Evolutionary conservation across 129 eudicot genomes (phyloP).

Genomic region (Tanacetum coccineum): DNA sequence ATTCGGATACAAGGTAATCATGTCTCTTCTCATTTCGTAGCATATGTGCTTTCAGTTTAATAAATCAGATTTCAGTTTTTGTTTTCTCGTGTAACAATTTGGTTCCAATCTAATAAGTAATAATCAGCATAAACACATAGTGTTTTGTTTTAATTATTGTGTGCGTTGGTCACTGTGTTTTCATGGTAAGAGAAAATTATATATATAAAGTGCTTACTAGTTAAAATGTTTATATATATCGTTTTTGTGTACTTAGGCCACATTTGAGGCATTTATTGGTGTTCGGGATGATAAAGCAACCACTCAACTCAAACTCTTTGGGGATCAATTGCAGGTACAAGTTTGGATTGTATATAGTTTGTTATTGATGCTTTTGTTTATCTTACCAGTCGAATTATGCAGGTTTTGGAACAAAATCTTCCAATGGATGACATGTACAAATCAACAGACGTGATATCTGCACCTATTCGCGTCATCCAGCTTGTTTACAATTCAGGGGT

Average conservation of each 20-base stretch:
- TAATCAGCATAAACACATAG: neutral
- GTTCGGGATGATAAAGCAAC: constrained; percentile 92
- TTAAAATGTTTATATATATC: neutral
- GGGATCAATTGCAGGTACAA: constrained; percentile 71
- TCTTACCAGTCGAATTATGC: constrained; percentile 16
- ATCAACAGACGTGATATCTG: constrained; percentile 71
- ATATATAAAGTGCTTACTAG: constrained; percentile 68
- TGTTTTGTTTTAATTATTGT: neutral
- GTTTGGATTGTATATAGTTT: neutral
- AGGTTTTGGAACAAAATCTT: constrained; percentile 96
- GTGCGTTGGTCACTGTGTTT: neutral
- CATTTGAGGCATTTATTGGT: constrained; percentile 94
- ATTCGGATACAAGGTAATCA: constrained; percentile 87
- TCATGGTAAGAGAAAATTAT: neutral
- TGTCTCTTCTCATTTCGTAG: constrained; percentile 1
- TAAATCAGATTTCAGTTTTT: constrained; percentile 1
- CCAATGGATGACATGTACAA: constrained; percentile 75
- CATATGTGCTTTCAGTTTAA: neutral
- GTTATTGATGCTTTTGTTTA: neutral
- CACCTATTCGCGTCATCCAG: constrained; percentile 28
- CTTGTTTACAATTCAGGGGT: too few species aligned
- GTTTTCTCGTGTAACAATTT: neutral
- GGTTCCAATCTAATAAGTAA: neutral
- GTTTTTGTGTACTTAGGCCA: constrained; percentile 50
- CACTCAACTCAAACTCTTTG: constrained; percentile 85